Percentiles rank a stretch among this genome's conserved stretches.
phyloP scores from a whole-genome alignment of 2,329 filamentous ascomycete species.

The Camptophora hylomeconis region DNA sequence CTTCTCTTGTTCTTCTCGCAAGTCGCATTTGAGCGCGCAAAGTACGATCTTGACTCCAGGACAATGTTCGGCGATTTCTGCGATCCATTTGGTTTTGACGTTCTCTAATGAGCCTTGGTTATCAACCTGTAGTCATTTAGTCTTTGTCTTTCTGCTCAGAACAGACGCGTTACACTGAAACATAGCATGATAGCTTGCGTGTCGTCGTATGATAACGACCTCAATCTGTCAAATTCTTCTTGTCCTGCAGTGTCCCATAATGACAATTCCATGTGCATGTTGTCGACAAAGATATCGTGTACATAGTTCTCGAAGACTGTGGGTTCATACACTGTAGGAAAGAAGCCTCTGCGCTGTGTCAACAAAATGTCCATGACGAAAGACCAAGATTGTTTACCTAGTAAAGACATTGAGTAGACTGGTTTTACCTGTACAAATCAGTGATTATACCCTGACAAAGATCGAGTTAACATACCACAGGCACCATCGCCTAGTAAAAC shows the following conservation, averaged over 20 bases:
- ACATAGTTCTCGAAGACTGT: constrained; percentile 75
- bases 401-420: constrained; percentile 97
- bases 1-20: constrained; percentile 64
- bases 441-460: constrained; percentile 9
- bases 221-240: constrained; percentile 94
- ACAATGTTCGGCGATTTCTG: constrained; percentile 96
- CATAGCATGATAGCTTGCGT: constrained; percentile 98
- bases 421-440: constrained; percentile 62
- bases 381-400: constrained; percentile 1
- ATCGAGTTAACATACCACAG: constrained; percentile 17
- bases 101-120: constrained; percentile 95
- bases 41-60: constrained; percentile 88
- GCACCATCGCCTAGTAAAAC: constrained; percentile 61
- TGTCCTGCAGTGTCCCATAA: constrained; percentile 98
- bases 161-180: constrained; percentile 54
- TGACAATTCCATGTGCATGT: constrained; percentile 89
- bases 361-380: constrained; percentile 51
- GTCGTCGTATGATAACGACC: constrained; percentile 93
- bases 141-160: neutral
- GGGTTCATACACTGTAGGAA: constrained; percentile 15
- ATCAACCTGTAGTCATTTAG: constrained; percentile 48
- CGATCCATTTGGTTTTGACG: constrained; percentile 96
- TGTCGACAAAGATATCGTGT: constrained; percentile 97
- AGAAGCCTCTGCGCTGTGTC: constrained; percentile 50
- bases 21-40: constrained; percentile 90